Evolutionary conservation across 192 early-diverging fungal genomes (phyloP).

Genomic region (Mortierella alpina): DNA sequence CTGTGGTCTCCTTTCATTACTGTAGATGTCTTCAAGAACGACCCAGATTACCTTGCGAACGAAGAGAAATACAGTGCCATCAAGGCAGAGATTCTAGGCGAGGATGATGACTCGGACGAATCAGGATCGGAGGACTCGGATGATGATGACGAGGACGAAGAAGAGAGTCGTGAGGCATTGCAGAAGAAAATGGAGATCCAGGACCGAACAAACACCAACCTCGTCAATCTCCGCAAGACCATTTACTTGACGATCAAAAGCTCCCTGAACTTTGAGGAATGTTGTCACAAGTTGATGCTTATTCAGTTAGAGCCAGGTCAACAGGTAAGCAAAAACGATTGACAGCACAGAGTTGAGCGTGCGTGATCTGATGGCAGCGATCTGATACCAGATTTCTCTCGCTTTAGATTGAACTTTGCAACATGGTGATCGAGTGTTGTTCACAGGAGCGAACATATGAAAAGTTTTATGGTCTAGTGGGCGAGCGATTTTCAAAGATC

Average conservation of each 20-base stretch:
- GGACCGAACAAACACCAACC: slow-evolving; percentile 90
- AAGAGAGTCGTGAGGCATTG: slow-evolving; percentile 55
- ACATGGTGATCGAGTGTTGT: slow-evolving; percentile 98
- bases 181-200: slow-evolving; percentile 74
- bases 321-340: slow-evolving; percentile 59
- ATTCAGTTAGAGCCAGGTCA: slow-evolving; percentile 85
- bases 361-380: not conserved
- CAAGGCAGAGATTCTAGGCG: slow-evolving; percentile 89
- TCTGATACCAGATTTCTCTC: slow-evolving; percentile 5
- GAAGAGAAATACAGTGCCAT: slow-evolving; percentile 87
- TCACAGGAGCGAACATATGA: slow-evolving; percentile 95
- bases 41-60: slow-evolving; percentile 82
- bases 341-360: not conserved
- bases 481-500: slow-evolving; percentile 92
- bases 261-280: slow-evolving; percentile 94
- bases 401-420: slow-evolving; percentile 86
- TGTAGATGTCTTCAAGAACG: slow-evolving; percentile 79
- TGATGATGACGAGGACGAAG: slow-evolving; percentile 64
- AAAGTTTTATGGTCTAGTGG: slow-evolving; percentile 92
- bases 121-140: slow-evolving; percentile 65
- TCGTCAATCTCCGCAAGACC: slow-evolving; percentile 88
- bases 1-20: not conserved
- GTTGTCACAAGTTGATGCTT: slow-evolving; percentile 93
- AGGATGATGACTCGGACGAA: slow-evolving; percentile 66
- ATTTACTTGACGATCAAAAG: slow-evolving; percentile 98